Evolutionary conservation across 2,329 filamentous ascomycete genomes (phyloP).

Genomic region (Colletotrichum phormii): DNA sequence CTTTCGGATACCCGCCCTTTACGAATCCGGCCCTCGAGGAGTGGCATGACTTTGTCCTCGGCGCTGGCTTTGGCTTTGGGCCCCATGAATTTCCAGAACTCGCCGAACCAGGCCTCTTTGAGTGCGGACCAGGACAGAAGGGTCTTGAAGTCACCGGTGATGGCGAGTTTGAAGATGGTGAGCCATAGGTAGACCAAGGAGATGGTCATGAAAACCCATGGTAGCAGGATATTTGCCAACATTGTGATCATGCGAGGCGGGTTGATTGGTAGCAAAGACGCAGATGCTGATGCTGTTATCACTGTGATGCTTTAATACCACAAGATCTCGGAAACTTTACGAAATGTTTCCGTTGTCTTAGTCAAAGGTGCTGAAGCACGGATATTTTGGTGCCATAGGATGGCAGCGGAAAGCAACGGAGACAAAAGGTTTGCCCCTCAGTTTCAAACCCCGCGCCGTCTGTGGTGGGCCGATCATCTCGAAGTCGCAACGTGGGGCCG

Average conservation of each 20-base stretch:
- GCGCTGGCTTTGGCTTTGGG: conserved; percentile 43
- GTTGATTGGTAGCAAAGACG: background rate
- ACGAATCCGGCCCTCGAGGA: conserved; percentile 55
- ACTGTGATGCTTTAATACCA: background rate
- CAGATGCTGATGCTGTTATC: background rate
- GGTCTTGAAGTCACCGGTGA: conserved; percentile 41
- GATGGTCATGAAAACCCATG: conserved; percentile 57
- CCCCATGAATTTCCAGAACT: conserved; percentile 63
- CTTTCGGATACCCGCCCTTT: conserved; percentile 43
- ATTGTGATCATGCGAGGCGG: background rate
- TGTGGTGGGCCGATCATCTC: background rate
- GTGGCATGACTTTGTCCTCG: conserved; percentile 54
- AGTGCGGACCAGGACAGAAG: conserved; percentile 49
- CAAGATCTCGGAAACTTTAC: no score
- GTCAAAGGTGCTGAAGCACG: background rate
- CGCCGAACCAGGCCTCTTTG: conserved; percentile 61
- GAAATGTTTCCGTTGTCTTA: background rate
- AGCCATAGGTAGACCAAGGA: conserved; percentile 57
- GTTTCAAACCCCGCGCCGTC: background rate
- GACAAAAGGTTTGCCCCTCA: background rate
- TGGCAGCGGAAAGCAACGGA: background rate
- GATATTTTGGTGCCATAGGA: background rate
- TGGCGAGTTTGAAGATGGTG: conserved; percentile 53
- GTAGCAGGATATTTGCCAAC: conserved; percentile 41
- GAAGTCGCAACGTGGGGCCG: background rate